Percentiles rank a stretch among this genome's conserved stretches.
Conservation (phyloP, 495 filamentous ascomycete species). For the Neurospora sp. region DNA sequence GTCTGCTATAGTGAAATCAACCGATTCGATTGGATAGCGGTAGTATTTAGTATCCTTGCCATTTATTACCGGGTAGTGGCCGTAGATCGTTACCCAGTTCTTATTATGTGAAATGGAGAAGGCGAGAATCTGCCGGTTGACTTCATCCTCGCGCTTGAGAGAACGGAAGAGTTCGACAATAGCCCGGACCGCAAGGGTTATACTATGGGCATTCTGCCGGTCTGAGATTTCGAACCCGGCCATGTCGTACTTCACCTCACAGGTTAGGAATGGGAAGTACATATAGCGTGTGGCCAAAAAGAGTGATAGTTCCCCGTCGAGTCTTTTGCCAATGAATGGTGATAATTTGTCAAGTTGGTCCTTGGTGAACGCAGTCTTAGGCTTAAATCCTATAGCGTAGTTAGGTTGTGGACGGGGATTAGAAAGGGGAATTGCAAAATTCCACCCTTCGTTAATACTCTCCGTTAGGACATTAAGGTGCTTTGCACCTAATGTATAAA, state of each 20-base stretch:
- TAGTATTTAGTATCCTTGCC: conserved; percentile 7
- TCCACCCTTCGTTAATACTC: conserved; percentile 31
- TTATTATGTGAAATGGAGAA: conserved; percentile 31
- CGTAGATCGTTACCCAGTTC: conserved; percentile 17
- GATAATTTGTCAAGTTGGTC: conserved; percentile 29
- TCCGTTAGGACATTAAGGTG: conserved; percentile 26
- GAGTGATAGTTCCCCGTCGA: background rate
- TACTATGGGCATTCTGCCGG: conserved; percentile 21
- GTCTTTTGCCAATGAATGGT: conserved; percentile 19
- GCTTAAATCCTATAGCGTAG: conserved; percentile 30
- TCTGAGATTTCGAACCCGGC: conserved; percentile 13
- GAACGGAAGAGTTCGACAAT: conserved; percentile 24
- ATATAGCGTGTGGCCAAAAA: conserved; percentile 23
- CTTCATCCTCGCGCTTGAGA: conserved; percentile 25
- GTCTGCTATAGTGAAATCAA: background rate
- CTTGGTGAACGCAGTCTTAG: conserved; percentile 28
- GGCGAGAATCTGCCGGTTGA: conserved; percentile 30
- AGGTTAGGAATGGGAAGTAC: conserved; percentile 17
- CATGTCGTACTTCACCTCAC: conserved; percentile 20
- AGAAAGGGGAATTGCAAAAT: too few species aligned
- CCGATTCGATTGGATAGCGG: background rate
- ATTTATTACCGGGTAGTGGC: conserved; percentile 20
- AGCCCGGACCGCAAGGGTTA: conserved; percentile 27
- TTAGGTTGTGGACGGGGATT: conserved; percentile 28
- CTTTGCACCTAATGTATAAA: conserved; percentile 13